Conservation (phyloP, 768 basidiomycete species). For the Hydnum rufescens region DNA sequence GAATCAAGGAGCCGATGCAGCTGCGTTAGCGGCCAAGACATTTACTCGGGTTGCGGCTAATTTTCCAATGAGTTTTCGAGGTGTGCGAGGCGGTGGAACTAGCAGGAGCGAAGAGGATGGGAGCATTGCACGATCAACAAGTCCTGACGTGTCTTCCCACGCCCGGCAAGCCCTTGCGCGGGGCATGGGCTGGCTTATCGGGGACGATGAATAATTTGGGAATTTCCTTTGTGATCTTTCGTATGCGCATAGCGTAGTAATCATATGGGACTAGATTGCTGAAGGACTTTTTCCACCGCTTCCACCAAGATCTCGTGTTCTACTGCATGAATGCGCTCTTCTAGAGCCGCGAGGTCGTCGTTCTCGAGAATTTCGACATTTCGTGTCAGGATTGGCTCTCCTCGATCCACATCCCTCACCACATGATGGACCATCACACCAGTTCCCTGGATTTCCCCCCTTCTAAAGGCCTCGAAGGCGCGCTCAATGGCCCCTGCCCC, state of each 20-base stretch:
- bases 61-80: slow-evolving; percentile 46
- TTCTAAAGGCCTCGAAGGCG: slow-evolving; percentile 74
- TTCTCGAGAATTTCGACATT: slow-evolving; percentile 55
- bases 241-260: neutral
- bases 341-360: slow-evolving; percentile 53
- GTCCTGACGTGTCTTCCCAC: slow-evolving; percentile 46
- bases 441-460: slow-evolving; percentile 53
- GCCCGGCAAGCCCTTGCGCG: slow-evolving; percentile 64
- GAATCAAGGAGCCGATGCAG: slow-evolving; percentile 36
- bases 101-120: neutral
- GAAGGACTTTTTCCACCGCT: slow-evolving; percentile 52
- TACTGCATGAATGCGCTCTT: slow-evolving; percentile 52
- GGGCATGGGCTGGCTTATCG: slow-evolving; percentile 92
- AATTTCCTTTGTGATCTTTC: neutral
- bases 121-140: neutral
- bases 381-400: slow-evolving; percentile 65
- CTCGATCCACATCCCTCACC: slow-evolving; percentile 81
- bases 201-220: slow-evolving; percentile 29
- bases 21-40: slow-evolving; percentile 60
- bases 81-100: slow-evolving; percentile 16
- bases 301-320: slow-evolving; percentile 90
- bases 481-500: slow-evolving; percentile 82
- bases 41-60: slow-evolving; percentile 58
- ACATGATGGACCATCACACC: slow-evolving; percentile 93
- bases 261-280: slow-evolving; percentile 12